Evolutionary conservation across 257 asterid genomes (phyloP).

Genomic region (Gynochthodes officinalis): DNA sequence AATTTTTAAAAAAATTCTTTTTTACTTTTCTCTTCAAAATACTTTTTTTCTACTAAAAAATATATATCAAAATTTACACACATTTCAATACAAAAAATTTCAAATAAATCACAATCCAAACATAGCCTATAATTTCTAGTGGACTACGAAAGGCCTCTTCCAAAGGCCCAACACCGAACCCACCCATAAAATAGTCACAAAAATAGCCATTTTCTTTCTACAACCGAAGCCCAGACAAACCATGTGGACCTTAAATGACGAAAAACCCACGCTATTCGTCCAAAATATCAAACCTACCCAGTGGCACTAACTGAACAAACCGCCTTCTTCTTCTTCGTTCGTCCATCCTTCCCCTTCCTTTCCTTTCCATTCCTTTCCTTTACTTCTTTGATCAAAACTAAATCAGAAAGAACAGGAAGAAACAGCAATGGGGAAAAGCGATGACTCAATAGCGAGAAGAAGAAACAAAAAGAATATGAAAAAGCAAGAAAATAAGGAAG

Average conservation of each 20-base stretch:
- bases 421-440: slow-evolving; percentile 37
- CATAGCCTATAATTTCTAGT: too few species aligned
- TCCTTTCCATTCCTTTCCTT: background rate
- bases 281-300: slow-evolving; percentile 20
- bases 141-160: too few species aligned
- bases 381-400: background rate
- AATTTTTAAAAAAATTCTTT: too few species aligned
- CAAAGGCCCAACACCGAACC: too few species aligned
- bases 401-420: background rate
- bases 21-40: too few species aligned
- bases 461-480: slow-evolving; percentile 30
- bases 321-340: slow-evolving; percentile 15
- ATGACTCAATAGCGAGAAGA: slow-evolving; percentile 40
- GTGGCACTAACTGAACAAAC: slow-evolving; percentile 12
- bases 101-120: too few species aligned
- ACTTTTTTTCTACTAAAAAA: too few species aligned
- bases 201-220: too few species aligned
- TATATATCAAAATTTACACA: too few species aligned
- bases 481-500: slow-evolving; percentile 22
- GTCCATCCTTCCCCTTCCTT: background rate
- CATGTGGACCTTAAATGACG: background rate
- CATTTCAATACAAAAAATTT: too few species aligned
- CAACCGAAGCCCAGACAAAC: too few species aligned
- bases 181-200: too few species aligned
- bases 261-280: slow-evolving; percentile 1